Evolutionary conservation across 2,329 filamentous ascomycete genomes (phyloP), one percentile per base, ranked within the genome.

Genomic region (Orbilia blumenaviensis): DNA sequence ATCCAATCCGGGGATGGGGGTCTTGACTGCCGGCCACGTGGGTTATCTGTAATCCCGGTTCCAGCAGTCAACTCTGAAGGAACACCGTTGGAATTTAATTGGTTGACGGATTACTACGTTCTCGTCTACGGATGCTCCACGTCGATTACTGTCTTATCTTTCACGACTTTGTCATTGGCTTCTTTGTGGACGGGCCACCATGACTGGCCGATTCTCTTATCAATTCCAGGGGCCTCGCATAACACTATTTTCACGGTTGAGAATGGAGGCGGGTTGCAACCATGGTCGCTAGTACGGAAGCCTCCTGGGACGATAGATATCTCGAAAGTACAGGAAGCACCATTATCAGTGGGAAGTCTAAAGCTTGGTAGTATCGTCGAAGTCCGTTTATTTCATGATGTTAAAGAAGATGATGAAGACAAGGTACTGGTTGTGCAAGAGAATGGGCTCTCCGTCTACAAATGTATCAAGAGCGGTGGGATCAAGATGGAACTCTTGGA

Each of bases 141-240:
- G 9, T 77, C 79, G 18, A 78, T 80, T 21, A 76, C 77, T 3
- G 77, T 80, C 14, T 54, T 80, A 32, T 77, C 77, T 36, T 78
- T 78, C 6, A 77, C 76, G 23, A 80, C 79, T 7, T 64, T 80
- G 16, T 77, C 77, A 64, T 56, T 60, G 0, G 48, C 78, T 27
- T 41, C 78, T 3, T 60, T 80, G 25, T 80, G 79, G 79, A 78
- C 78, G 9, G 79, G 79, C 6, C 68, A 78, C 29, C 61, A 71
- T 1, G 79, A 80, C 16, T 80, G 79, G 79, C 78, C 78, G n/a
- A 58, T 80, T n/a, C 68, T 72, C 54, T 48, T 77, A 23, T 66
- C 73, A 3, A 76, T 78, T 18, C 66, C 77, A n/a, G 74, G 68
- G 3, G 58, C 63, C 8, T 63, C 66, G 6, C 75, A 77, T 23